These are phyloP conservation scores for Pterocarpus macrocarpus DNA, from an alignment of 306 rosid species.

Conservation along the genomic window DNA sequence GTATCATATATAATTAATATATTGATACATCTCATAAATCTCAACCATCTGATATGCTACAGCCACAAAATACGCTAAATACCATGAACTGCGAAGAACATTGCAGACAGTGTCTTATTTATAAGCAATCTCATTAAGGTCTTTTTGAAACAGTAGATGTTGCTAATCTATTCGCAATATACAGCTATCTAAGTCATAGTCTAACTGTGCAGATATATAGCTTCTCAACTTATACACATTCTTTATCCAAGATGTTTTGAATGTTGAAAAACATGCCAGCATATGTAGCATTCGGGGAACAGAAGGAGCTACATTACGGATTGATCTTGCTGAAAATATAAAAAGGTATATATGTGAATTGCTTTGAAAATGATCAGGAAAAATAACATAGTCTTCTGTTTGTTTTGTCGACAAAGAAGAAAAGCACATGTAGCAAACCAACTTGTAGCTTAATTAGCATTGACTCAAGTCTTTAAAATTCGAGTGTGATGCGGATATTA, in stretches of 20 bases:
- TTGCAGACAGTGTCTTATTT: too few species aligned
- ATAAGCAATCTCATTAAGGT: background rate
- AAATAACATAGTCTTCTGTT: background rate
- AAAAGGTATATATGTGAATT: background rate
- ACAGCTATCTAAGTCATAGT: slow-evolving; percentile 35
- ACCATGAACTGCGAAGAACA: too few species aligned
- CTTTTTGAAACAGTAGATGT: slow-evolving; percentile 29
- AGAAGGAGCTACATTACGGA: background rate
- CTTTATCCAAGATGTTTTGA: background rate
- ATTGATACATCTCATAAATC: too few species aligned
- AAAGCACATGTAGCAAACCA: background rate
- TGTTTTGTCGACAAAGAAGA: background rate
- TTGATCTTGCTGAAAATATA: background rate
- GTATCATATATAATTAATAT: too few species aligned
- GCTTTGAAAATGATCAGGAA: background rate
- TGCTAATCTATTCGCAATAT: background rate
- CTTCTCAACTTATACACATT: slow-evolving; percentile 17
- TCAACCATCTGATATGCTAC: too few species aligned
- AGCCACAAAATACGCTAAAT: too few species aligned
- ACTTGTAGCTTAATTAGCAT: background rate
- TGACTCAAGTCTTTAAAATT: background rate
- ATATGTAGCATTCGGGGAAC: background rate
- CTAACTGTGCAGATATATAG: background rate
- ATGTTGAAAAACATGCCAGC: slow-evolving; percentile 4
- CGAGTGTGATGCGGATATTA: background rate